Percentiles rank a stretch among this genome's conserved stretches.
These are phyloP conservation scores for Gastrolobium villosum DNA, from an alignment of 306 rosid species.

Conservation along the genomic window DNA sequence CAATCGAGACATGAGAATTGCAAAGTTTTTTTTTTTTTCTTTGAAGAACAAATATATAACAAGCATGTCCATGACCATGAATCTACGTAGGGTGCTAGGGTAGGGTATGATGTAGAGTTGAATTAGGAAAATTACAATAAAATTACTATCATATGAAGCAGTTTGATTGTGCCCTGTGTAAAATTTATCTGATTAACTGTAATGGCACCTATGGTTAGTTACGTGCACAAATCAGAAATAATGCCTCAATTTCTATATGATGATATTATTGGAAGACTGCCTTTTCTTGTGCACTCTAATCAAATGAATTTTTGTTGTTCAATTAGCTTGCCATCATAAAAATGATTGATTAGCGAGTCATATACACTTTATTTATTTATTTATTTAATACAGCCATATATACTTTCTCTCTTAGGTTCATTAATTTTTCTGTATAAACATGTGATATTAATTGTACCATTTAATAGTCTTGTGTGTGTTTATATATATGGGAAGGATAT, in stretches of 20 bases:
- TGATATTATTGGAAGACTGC: too few relatives aligned
- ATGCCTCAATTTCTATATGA: too few relatives aligned
- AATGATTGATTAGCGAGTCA: neutral
- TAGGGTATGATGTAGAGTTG: neutral
- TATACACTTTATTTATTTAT: too few relatives aligned
- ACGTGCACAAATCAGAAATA: too few relatives aligned
- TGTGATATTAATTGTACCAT: conserved; percentile 35
- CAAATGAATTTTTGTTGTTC: conserved; percentile 7
- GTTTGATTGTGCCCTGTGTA: neutral
- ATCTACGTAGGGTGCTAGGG: neutral
- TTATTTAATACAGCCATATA: neutral
- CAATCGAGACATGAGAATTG: conserved; percentile 39
- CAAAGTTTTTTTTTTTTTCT: neutral
- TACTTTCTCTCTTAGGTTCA: neutral
- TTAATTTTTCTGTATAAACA: conserved; percentile 7
- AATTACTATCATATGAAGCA: neutral
- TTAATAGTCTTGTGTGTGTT: neutral
- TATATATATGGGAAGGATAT: too few relatives aligned
- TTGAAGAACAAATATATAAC: conserved; percentile 2
- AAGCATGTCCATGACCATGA: conserved; percentile 19
- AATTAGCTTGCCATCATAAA: conserved; percentile 2
- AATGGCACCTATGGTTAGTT: too few relatives aligned
- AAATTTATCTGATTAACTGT: neutral
- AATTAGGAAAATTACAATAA: neutral
- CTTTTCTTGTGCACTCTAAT: neutral